Evolutionary conservation across 2,329 filamentous ascomycete species (phyloP).

Genomic region (Fusarium sp.): DNA sequence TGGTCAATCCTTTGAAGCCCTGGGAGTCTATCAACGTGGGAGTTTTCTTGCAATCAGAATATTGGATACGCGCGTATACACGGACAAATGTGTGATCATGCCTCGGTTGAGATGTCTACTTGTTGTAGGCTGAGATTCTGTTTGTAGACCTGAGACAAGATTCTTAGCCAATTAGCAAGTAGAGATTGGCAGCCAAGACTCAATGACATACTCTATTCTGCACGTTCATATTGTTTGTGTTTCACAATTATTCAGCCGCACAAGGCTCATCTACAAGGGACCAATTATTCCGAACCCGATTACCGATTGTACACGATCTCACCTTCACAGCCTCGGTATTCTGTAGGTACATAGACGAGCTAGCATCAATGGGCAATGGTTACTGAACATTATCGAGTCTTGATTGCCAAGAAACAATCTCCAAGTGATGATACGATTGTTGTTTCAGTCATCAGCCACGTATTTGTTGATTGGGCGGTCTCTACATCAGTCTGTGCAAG

Average conservation of each 20-base stretch:
- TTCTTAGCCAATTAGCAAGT: neutral
- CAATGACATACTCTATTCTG: neutral
- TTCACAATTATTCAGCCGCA: neutral
- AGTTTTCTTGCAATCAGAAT: conserved; percentile 48
- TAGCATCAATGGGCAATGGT: no score
- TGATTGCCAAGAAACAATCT: neutral
- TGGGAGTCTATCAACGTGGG: conserved; percentile 48
- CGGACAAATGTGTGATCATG: neutral
- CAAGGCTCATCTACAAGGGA: neutral
- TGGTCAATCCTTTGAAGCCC: conserved; percentile 47
- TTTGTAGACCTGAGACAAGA: neutral
- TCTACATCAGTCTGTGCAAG: neutral
- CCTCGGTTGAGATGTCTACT: no score
- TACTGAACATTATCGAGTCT: neutral
- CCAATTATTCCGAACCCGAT: neutral
- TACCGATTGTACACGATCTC: neutral
- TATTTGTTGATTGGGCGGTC: neutral
- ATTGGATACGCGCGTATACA: neutral
- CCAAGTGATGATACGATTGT: neutral
- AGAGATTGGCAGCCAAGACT: neutral
- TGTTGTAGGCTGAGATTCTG: neutral
- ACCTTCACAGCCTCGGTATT: neutral
- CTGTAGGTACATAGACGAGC: neutral
- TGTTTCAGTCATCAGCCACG: neutral
- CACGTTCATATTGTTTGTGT: neutral